Percentiles rank a stretch among this genome's conserved stretches.
These are phyloP conservation scores for Neofusicoccum laricinum DNA, from an alignment of 2,329 filamentous ascomycete species.

Conservation along the genomic window DNA sequence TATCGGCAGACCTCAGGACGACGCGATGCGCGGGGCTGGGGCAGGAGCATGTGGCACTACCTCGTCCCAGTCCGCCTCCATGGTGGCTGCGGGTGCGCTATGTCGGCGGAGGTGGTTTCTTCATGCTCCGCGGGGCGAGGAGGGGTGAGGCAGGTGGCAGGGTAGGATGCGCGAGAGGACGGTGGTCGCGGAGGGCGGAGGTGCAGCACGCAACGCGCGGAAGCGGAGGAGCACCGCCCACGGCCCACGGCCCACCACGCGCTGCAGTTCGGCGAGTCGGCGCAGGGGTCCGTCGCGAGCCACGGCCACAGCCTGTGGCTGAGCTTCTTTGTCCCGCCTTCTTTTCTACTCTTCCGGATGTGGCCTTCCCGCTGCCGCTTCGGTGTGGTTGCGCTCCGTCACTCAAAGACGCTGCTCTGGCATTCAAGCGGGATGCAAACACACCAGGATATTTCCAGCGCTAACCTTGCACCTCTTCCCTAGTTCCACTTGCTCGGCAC, in stretches of 20 bases:
- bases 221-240: no score
- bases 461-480: no score
- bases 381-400: no score
- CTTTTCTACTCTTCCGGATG: no score
- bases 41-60: slow-evolving; percentile 24
- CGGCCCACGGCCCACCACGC: not conserved
- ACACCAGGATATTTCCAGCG: no score
- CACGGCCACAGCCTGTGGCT: not conserved
- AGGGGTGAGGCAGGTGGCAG: not conserved
- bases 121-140: slow-evolving; percentile 3
- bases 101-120: slow-evolving; percentile 1
- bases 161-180: not conserved
- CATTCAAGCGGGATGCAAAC: no score
- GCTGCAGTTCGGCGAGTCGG: no score
- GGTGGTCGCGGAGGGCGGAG: slow-evolving; percentile 3
- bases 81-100: slow-evolving; percentile 24
- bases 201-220: not conserved
- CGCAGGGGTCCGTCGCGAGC: not conserved
- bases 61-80: slow-evolving; percentile 55
- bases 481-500: no score
- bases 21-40: no score
- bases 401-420: no score
- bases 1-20: no score
- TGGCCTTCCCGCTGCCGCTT: no score
- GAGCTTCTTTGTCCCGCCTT: not conserved